Base-by-base conservation (phyloP, 148 eudicot genomes). In the Gaultheria prostrata region DNA sequence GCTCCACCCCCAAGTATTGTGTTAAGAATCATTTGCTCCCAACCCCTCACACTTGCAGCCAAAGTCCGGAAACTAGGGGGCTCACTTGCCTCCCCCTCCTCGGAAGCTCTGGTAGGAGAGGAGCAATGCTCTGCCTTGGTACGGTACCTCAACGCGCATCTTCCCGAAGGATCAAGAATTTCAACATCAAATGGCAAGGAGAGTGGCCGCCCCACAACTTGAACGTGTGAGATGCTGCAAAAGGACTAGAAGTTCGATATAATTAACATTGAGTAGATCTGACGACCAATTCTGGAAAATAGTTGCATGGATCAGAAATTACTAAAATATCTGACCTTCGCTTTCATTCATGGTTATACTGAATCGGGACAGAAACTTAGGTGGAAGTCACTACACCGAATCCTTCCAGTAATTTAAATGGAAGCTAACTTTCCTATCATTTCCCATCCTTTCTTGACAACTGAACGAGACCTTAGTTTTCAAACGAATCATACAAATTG, bases 151-250 rank as follows among this genome's bases (percentile, higher is more conserved):
- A 94, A 85, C 21, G 24, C 28, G 87, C 92, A 92, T 78, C 46
- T 90, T 85, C 92, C 93, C 3, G 82, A 82, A 30, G 88, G 89
- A 43, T 91, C 90, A n/a, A 85, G 78, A 28, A 82, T 39, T 39
- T 91, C 88, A 20, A 89, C 83, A 56, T 85, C 88, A 57, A 94
- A 92, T 61, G 87, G 89, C 46, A 92, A 89, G 76, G 87, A 86
- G 17, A 94, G 86, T 12, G 92, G 82, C 10, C 90, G 88, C 13
- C 97, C 97, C 67, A 82, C 43, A 79, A 84, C 95, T 89, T 91
- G 89, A 85, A 90, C 97, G 65, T 91, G 84, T 5, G 91, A 69
- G 61, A 92, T 81, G 63, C 95, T 94, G 94, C 70, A 81, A 80
- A 54, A 74, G 20, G 54, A 20, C 69, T 12, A 12, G 24, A 77